A percentile compares a stretch with the other conserved stretches of the same genome.
Conservation (phyloP, 1,139 yeast genomes). For the Hansenula sp. region DNA sequence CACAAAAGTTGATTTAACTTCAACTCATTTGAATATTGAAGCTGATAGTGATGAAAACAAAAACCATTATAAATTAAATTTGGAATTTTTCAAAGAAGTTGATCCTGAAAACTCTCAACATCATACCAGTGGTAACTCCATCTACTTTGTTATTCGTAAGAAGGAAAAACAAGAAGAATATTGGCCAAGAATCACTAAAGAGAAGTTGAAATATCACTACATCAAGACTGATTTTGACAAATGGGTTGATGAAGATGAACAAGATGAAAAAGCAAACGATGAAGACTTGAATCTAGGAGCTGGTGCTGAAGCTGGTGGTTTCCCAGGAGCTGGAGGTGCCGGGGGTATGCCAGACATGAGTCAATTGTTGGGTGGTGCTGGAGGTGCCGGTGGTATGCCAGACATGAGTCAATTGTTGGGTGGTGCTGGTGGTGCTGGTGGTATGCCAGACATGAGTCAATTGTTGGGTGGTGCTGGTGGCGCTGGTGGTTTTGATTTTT, state of each 20-base stretch:
- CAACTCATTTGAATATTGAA: conserved; percentile 51
- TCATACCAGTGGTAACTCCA: conserved; percentile 67
- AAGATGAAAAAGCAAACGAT: conserved; percentile 48
- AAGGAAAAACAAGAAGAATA: conserved; percentile 63
- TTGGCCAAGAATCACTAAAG: conserved; percentile 91
- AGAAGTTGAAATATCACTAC: conserved; percentile 63
- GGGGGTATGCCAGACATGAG: conserved; percentile 25
- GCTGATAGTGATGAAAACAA: conserved; percentile 51
- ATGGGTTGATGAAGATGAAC: conserved; percentile 97
- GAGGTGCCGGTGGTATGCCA: conserved; percentile 24
- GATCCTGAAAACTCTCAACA: conserved; percentile 61
- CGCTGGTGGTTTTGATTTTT: conserved; percentile 29
- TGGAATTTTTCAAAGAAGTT: conserved; percentile 73
- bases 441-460: conserved; percentile 11
- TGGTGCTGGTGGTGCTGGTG: conserved; percentile 19
- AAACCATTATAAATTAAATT: conserved; percentile 49
- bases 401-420: conserved; percentile 23
- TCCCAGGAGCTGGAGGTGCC: conserved; percentile 31
- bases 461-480: conserved; percentile 19
- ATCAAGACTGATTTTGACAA: conserved; percentile 94
- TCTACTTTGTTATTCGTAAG: conserved; percentile 70
- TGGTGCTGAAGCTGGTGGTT: conserved; percentile 26
- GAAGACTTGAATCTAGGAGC: conserved; percentile 26
- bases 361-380: conserved; percentile 23
- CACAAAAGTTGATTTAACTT: conserved; percentile 59